Base-by-base conservation (phyloP, 2,329 filamentous ascomycete species). In the Aureobasidium namibiae region DNA sequence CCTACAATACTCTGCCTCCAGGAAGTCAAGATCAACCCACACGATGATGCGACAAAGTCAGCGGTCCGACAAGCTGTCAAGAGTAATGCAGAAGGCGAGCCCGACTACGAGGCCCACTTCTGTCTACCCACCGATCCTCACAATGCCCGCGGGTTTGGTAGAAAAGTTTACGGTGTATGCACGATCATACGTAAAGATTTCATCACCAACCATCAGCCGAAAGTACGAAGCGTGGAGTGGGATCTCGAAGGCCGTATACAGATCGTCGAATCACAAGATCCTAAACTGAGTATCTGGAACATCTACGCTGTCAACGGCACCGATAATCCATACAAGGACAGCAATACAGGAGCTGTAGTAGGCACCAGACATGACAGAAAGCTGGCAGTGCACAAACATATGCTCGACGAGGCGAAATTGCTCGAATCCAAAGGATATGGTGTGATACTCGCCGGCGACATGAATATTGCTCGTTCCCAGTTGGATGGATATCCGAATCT, bases 221-320 rank as follows among this genome's bases (percentile, higher is more conserved):
- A 60, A 4, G 69, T 76, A 0, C 70, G 75, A 8, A 72, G 70
- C 0, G 77, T 79, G 0, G 67, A 73, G 10, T 82, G 78, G 80
- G 80, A 82, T 57, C 63, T 69, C 1, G 80, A 82, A 71, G 80
- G 80, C 3, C 73, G 80, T 0, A 72, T 82, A 5, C 70, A 75
- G n/a, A 69, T 82, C 23, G 70, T 78, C 13, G 75, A 80, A 65
- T 69, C 67, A 2, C 67, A 31, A 9, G 50, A 60, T n/a, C 63
- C 63, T 9, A 74, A 70, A 34, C 60, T 81, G 0, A 75, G 76
- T 1, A 66, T 83, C 23, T 72, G 81, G 65, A 82, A 82, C 63
- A 72, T 81, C 31, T 82, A 81, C 63, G 76, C 78, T 41, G 76
- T 81, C 13, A 82, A 82, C 64, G 80, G 80, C 2, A 82, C 80